Base-by-base conservation (phyloP, 2,329 filamentous ascomycete genomes). In the Ceratocystis smalleyi region DNA sequence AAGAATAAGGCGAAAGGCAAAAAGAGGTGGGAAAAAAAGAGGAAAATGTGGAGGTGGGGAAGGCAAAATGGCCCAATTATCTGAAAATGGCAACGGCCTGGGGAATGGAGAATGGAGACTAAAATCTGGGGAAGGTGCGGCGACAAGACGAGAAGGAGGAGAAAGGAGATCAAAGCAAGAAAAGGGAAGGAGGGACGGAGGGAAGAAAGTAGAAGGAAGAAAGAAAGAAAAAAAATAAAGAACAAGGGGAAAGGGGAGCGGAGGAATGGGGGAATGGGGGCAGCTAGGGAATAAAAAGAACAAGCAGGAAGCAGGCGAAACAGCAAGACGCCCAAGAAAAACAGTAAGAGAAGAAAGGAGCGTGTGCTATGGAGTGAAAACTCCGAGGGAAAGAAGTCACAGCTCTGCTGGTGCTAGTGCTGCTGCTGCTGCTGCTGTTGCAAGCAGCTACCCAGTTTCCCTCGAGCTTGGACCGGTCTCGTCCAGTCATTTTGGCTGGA, bases 61-160 rank as follows among this genome's bases (percentile, higher is more conserved):
- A 63, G 24, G n/a, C 30, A 43, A 32, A 62, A 43, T 55, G 30
- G 6, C 54, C 54, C 54, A 57, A 35, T 57, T 57, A 57, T 57
- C 54, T 35, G 47, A 55, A 55, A 55, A 22, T 43, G 61, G 30
- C 27, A 27, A 43, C 27, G 45, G 35, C n/a, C n/a, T 35, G 59
- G 43, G 35, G 43, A 32, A 27, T 60, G 27, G 59, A 40, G 47
- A 57, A 57, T 57, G 54, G 54, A 30, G 54, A 57, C 5, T 40
- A 35, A 61, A 61, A 51, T 51, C 60, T 22, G 60, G 60, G 60
- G 60, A 61, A 61, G 43, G 60, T 45, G 60, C 60, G 24, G 24
- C 22, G 32, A 35, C 12, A 24, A 19, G 30, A 19, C n/a, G 15
- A 10, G 35, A 24, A 22, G 35, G 35, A 40, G n/a, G 40, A 47